Percentiles rank a stretch among this genome's conserved stretches.
Conservation (phyloP, 2,329 filamentous ascomycete species). For the Epichloe baconii region DNA sequence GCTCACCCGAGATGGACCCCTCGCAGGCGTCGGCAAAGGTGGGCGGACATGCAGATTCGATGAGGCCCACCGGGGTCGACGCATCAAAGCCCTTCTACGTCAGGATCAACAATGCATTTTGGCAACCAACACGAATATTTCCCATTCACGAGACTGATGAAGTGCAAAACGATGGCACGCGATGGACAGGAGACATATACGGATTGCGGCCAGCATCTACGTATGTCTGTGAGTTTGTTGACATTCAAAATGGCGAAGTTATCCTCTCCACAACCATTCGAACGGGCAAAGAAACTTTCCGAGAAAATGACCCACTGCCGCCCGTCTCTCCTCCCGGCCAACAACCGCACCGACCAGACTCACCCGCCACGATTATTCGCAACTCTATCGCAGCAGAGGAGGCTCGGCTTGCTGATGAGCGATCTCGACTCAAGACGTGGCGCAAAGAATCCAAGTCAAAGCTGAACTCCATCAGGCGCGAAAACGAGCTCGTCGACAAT, state of each 20-base stretch:
- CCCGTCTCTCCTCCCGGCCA: conserved; percentile 30
- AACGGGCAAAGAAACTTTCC: conserved; percentile 38
- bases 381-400: conserved; percentile 64
- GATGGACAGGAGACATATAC: conserved; percentile 61
- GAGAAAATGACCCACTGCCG: conserved; percentile 17
- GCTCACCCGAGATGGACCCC: conserved; percentile 20
- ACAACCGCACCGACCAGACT: conserved; percentile 57
- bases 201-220: conserved; percentile 58
- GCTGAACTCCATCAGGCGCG: conserved; percentile 54
- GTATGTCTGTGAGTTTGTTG: conserved; percentile 68
- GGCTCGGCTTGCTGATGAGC: conserved; percentile 55
- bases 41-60: conserved; percentile 17
- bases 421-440: conserved; percentile 52
- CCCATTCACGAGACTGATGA: conserved; percentile 22
- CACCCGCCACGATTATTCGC: conserved; percentile 62
- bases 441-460: conserved; percentile 65
- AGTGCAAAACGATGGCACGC: conserved; percentile 24
- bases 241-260: conserved; percentile 49
- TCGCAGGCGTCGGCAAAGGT: conserved; percentile 11
- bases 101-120: conserved; percentile 63
- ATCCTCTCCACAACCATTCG: conserved; percentile 62
- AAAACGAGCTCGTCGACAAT: conserved; percentile 56
- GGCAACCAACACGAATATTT: conserved; percentile 65
- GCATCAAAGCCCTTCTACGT: conserved; percentile 66
- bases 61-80: conserved; percentile 41